Conservation (phyloP, 352 stramenopile genomes). For the Paralagenidium karlingii region DNA sequence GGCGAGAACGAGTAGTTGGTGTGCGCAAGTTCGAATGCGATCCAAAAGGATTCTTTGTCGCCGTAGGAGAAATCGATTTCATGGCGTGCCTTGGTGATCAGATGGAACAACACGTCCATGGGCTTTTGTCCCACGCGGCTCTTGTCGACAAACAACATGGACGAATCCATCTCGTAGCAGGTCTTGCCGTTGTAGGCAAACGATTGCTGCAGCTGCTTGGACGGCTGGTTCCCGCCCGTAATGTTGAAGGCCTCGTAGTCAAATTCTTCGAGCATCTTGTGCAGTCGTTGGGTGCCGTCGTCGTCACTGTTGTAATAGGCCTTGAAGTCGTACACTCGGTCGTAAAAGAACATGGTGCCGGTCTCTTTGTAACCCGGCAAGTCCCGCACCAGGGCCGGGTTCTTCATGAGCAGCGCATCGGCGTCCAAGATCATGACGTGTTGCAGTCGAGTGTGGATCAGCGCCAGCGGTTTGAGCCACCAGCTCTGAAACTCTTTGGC, state of each 20-base stretch:
- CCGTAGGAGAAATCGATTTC: constrained; percentile 52
- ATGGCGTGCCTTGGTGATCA: constrained; percentile 54
- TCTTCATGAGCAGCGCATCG: constrained; percentile 1
- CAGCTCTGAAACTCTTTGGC: constrained; percentile 2
- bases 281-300: neutral
- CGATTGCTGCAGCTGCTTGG: constrained; percentile 18
- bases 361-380: constrained; percentile 1
- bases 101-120: constrained; percentile 47
- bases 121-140: constrained; percentile 17
- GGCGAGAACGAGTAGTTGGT: constrained; percentile 47
- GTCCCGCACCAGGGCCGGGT: neutral
- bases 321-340: constrained; percentile 3
- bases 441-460: constrained; percentile 1
- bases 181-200: constrained; percentile 27
- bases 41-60: constrained; percentile 67
- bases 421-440: constrained; percentile 4
- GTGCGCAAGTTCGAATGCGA: constrained; percentile 48
- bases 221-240: constrained; percentile 2
- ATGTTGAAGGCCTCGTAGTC: constrained; percentile 4
- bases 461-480: constrained; percentile 5
- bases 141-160: constrained; percentile 62
- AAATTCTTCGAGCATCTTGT: constrained; percentile 4
- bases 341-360: constrained; percentile 6
- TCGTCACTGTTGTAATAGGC: neutral
- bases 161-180: constrained; percentile 58